Evolutionary conservation across 2,329 filamentous ascomycete species (phyloP).

Genomic region (Microdochium paspali): DNA sequence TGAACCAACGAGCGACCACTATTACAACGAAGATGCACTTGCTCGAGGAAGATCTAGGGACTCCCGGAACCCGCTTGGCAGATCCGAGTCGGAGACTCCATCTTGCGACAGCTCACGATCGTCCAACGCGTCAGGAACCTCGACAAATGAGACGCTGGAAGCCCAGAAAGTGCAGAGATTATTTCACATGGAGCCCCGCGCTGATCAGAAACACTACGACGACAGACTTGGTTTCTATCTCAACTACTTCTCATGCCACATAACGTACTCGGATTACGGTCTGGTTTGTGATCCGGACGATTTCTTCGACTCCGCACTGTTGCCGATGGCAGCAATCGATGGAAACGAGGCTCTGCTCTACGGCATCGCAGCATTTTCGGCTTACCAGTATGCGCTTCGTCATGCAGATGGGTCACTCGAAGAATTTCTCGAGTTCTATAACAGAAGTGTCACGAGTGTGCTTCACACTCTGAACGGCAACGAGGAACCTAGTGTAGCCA

Average conservation of each 20-base stretch:
- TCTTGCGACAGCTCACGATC: background rate
- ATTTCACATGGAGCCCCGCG: background rate
- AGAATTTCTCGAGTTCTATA: constrained; percentile 83
- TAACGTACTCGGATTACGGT: background rate
- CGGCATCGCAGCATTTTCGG: constrained; percentile 78
- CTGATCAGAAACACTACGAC: background rate
- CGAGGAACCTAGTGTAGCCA: constrained; percentile 63
- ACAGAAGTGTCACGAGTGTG: constrained; percentile 72
- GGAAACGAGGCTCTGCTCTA: constrained; percentile 72
- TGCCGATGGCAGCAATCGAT: constrained; percentile 57
- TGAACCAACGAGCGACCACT: too few relatives aligned
- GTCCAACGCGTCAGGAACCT: background rate
- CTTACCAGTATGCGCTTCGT: constrained; percentile 72
- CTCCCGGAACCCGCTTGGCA: too few relatives aligned
- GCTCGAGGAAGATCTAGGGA: too few relatives aligned
- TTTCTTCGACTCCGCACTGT: constrained; percentile 65
- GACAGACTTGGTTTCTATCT: background rate
- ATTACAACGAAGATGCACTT: too few relatives aligned
- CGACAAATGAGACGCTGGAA: background rate
- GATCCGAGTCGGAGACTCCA: background rate
- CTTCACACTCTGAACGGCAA: constrained; percentile 61
- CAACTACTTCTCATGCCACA: background rate
- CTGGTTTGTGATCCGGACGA: constrained; percentile 33
- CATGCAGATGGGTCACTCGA: constrained; percentile 64
- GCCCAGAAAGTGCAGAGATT: background rate